Evolutionary conservation across 805 yeast species (phyloP), one percentile per base, ranked within the genome.

Genomic region (Torulaspora gathmanii): DNA sequence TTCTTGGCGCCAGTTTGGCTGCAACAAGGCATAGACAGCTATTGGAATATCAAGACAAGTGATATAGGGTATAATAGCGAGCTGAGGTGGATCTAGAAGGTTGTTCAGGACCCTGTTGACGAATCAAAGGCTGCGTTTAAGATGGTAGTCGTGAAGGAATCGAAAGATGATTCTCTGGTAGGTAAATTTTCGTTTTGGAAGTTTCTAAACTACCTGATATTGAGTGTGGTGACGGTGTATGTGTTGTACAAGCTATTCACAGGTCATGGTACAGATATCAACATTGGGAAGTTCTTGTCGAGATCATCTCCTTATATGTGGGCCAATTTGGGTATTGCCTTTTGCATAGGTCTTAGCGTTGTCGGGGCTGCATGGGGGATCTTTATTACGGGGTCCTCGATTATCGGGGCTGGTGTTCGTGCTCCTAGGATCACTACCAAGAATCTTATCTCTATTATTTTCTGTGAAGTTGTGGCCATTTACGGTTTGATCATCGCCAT

Each of bases 331-430:
- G 99, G 99, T 44, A 88, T 93, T 51, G 83, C 86, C 12, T 70
- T 81, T 41, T 91, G 99, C 70, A 89, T 95, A 56, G 98, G 98
- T 11, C 76, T 93, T 48, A 83, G 95, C 39, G 97, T 93, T 12
- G 83, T 90, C 33, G 99, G 99, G 31, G 99, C 99, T 12, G 98
- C 98, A 4, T 93, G 99, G 99, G 99, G 99, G 53, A 93, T 93
- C 55, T 93, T 91, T 66, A 78, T 93, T 50, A 91, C 98, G 2
- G 99, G 99, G 33, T 75, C 96, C 1, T 81, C 96, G 23, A 86
- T 93, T 56, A 70, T 93, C 51, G 99, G 99, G 57, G 99, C 99
- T 2, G 99, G 99, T 73, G 97, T 93, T 49, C 86, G 86, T 67
- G 93, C 96, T 11, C 99, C 99, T 42, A 77, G 98, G 65, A 95